Evolutionary conservation across 2,329 filamentous ascomycete genomes (phyloP).

Genomic region (Ilyonectria mors-panacis): DNA sequence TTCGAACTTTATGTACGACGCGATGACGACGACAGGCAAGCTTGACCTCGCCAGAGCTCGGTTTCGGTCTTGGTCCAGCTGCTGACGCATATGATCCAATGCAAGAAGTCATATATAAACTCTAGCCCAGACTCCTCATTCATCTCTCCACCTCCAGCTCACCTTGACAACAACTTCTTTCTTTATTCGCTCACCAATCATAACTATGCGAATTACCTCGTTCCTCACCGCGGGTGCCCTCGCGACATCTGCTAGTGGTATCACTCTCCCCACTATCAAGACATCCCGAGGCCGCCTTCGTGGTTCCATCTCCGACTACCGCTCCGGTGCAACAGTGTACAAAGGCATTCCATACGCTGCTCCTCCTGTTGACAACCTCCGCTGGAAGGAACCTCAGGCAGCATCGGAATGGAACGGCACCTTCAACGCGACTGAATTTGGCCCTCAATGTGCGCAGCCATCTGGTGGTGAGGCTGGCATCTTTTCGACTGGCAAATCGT

Average conservation of each 20-base stretch:
- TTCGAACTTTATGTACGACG: too few species aligned
- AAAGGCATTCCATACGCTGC: conserved; percentile 10
- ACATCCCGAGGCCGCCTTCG: conserved; percentile 5
- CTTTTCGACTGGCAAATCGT: conserved; percentile 6
- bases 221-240: not conserved
- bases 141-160: not conserved
- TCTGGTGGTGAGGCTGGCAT: conserved; percentile 1
- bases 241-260: not conserved
- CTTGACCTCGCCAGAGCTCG: too few species aligned
- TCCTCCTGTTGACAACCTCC: not conserved
- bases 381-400: conserved; percentile 10
- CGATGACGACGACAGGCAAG: too few species aligned
- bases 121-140: not conserved
- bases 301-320: conserved; percentile 8
- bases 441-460: conserved; percentile 10
- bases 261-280: not conserved
- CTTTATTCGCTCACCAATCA: not conserved
- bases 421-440: conserved; percentile 12
- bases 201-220: not conserved
- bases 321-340: not conserved
- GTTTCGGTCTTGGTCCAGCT: too few species aligned
- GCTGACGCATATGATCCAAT: too few species aligned
- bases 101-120: not conserved
- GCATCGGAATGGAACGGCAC: not conserved
- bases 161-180: not conserved